Base-by-base conservation (phyloP, 2,329 filamentous ascomycete genomes). In the Eutypella sp. region DNA sequence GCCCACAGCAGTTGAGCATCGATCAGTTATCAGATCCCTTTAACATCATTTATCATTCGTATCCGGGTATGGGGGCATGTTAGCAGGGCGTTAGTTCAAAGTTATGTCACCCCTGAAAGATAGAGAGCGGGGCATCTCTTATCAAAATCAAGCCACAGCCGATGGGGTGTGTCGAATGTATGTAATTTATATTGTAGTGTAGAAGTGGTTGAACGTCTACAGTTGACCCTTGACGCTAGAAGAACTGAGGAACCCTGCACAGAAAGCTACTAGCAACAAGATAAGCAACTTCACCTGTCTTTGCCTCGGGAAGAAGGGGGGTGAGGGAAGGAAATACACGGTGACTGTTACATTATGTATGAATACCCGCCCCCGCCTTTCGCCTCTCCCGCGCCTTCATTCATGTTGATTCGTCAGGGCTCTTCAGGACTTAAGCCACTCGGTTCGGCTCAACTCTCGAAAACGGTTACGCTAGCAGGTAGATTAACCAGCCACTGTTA, bases 191-290 rank as follows among this genome's bases (percentile, higher is more conserved):
- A n/a, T n/a, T n/a, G n/a, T n/a, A n/a, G n/a, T n/a, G n/a, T n/a
- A n/a, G n/a, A n/a, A n/a, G n/a, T n/a, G n/a, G n/a, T n/a, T n/a
- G n/a, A n/a, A 23, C 31, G 33, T n/a, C 34, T 25, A 15, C 47
- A 20, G 42, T 9, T 41, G 6, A 39, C 37, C 6, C 39, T 41
- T 34, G 50, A 45, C 62, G 62, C 64, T 66, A 66, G 63, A 66
- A 64, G 59, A 49, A 50, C 60, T 56, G 57, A 60, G 60, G 64
- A 66, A 66, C 55, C 47, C 54, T 65, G 59, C 60, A 63, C 57
- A 50, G 63, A 66, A 65, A 49, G 39, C 42, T 45, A 45, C 53
- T 55, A 51, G 41, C 43, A 50, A 44, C 42, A 36, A 49, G 16
- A 39, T 39, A 39, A 39, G 23, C 23, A 39, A 39, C 19, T 20